These are phyloP conservation scores for Acer campestre DNA, from an alignment of 345 rosid genomes.

Conservation along the genomic window DNA sequence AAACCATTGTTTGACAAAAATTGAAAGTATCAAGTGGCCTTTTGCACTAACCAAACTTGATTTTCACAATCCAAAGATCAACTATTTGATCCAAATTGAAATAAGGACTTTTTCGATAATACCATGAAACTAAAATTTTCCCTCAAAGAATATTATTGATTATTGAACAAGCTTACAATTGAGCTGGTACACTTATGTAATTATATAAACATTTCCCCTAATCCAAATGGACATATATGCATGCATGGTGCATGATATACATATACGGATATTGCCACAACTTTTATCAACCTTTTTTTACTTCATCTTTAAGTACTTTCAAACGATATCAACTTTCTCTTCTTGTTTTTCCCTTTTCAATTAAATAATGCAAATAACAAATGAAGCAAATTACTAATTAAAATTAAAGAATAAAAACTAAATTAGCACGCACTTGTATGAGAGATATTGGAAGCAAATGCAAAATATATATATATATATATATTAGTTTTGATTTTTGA, in stretches of 20 bases:
- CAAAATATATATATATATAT: not conserved
- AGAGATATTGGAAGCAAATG: conserved; percentile 3
- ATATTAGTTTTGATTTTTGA: not conserved
- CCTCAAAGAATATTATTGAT: not conserved
- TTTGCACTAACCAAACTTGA: too few relatives aligned
- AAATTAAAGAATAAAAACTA: not conserved
- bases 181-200: not conserved
- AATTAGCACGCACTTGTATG: conserved; percentile 28
- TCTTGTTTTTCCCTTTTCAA: too few relatives aligned
- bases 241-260: not conserved
- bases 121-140: too few relatives aligned
- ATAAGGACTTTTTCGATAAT: too few relatives aligned
- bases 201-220: not conserved
- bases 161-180: not conserved
- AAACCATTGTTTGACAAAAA: too few relatives aligned
- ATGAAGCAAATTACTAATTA: not conserved
- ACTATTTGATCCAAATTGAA: too few relatives aligned
- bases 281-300: too few relatives aligned
- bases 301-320: not conserved
- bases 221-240: not conserved
- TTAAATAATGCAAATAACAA: not conserved
- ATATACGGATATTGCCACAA: not conserved
- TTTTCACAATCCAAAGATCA: too few relatives aligned
- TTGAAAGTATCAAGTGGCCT: too few relatives aligned
- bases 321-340: not conserved